phyloP scores from a whole-genome alignment of 176 grass and related monocot genomes.

The Tuctoria greenei region DNA sequence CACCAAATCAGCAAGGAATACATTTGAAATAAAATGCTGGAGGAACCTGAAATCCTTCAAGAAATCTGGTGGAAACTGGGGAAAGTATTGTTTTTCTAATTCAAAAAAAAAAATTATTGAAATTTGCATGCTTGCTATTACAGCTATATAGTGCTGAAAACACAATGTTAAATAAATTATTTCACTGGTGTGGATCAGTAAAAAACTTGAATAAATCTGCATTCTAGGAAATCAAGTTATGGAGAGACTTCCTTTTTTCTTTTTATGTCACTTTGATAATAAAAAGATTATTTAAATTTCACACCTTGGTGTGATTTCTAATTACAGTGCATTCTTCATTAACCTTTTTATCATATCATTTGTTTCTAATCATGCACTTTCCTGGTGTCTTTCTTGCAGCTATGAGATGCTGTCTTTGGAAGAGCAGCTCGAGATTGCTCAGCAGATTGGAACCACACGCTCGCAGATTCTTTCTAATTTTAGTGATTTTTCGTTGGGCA shows the following conservation, averaged over 20 bases:
- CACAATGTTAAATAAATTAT: not conserved
- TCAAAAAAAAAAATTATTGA: not conserved
- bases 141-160: not conserved
- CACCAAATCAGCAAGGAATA: not conserved
- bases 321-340: not conserved
- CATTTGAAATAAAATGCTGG: not conserved
- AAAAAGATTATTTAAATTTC: not conserved
- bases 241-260: too few species aligned
- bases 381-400: slow-evolving; percentile 39
- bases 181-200: not conserved
- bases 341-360: not conserved
- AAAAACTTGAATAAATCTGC: not conserved
- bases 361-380: not conserved
- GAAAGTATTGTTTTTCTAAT: not conserved
- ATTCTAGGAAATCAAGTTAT: not conserved
- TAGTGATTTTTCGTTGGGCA: slow-evolving; percentile 72
- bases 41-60: not conserved
- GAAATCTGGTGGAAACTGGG: not conserved
- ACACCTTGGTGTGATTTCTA: not conserved
- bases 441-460: slow-evolving; percentile 76
- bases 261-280: not conserved
- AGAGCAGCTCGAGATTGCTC: slow-evolving; percentile 87
- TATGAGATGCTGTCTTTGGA: slow-evolving; percentile 89
- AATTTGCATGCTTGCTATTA: not conserved
- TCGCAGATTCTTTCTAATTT: slow-evolving; percentile 84